These are phyloP conservation scores for Macaranga tanarius DNA, from an alignment of 441 rosid species.

Conservation along the genomic window DNA sequence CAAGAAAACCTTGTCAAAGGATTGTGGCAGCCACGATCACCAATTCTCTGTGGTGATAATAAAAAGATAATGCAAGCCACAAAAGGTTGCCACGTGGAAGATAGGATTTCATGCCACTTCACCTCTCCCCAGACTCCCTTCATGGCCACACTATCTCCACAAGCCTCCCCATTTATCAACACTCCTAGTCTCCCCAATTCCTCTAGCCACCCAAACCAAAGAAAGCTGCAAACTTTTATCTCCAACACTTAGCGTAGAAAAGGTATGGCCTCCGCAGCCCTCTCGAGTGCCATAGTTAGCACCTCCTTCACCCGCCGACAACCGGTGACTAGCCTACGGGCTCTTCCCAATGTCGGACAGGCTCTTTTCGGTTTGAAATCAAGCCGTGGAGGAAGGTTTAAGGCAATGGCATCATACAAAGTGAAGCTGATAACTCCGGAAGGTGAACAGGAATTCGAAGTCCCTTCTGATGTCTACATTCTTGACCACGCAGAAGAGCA, in stretches of 20 bases:
- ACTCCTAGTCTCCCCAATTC: neutral
- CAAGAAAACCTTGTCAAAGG: neutral
- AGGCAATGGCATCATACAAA: slow-evolving; percentile 69
- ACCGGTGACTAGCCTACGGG: slow-evolving; percentile 44
- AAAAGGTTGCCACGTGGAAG: slow-evolving; percentile 59
- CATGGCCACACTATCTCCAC: slow-evolving; percentile 24
- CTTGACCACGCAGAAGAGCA: slow-evolving; percentile 66
- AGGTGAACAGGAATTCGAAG: slow-evolving; percentile 46
- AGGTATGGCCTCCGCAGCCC: slow-evolving; percentile 59
- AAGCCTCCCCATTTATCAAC: slow-evolving; percentile 17
- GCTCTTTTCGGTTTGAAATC: slow-evolving; percentile 60
- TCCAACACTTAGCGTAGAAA: neutral
- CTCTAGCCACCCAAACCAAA: neutral
- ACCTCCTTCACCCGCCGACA: slow-evolving; percentile 54
- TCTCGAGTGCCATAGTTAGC: slow-evolving; percentile 61
- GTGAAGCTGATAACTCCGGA: slow-evolving; percentile 77
- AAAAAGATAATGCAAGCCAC: slow-evolving; percentile 51
- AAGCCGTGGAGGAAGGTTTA: slow-evolving; percentile 51
- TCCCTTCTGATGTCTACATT: slow-evolving; percentile 59
- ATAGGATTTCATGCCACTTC: slow-evolving; percentile 33
- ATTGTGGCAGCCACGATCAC: slow-evolving; percentile 43
- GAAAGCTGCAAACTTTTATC: no score
- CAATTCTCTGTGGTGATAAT: slow-evolving; percentile 32
- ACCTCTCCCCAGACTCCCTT: neutral
- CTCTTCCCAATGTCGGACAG: slow-evolving; percentile 47